Percentiles rank a stretch among this genome's conserved stretches.
phyloP scores from a whole-genome alignment of 352 stramenopile species.

The Globisporangium paddicum region DNA sequence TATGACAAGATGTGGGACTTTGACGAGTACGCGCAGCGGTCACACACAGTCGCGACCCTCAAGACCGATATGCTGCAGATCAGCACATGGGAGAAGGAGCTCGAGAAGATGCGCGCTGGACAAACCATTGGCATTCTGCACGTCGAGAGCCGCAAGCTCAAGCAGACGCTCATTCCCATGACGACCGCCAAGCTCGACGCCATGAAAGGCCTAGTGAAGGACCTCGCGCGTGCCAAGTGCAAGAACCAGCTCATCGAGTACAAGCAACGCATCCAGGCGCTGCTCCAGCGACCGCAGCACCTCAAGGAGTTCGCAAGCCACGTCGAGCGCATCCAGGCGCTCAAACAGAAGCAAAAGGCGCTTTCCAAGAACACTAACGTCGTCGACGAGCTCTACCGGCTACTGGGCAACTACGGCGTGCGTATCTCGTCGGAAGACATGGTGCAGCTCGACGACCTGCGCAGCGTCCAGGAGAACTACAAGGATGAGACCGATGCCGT shows the following conservation, averaged over 20 bases:
- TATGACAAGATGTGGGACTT: slow-evolving; percentile 91
- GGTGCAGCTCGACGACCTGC: slow-evolving; percentile 90
- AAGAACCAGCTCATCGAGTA: slow-evolving; percentile 88
- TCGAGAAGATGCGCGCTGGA: slow-evolving; percentile 91
- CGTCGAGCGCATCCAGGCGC: slow-evolving; percentile 70
- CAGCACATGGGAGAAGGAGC: slow-evolving; percentile 90
- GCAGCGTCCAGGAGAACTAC: slow-evolving; percentile 85
- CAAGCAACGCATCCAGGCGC: slow-evolving; percentile 82
- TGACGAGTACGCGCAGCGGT: slow-evolving; percentile 76
- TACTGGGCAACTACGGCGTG: slow-evolving; percentile 89
- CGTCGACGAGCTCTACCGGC: slow-evolving; percentile 92
- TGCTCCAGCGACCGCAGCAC: slow-evolving; percentile 82
- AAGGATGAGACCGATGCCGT: slow-evolving; percentile 85
- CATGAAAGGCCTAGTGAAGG: slow-evolving; percentile 91
- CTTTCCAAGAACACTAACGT: slow-evolving; percentile 84
- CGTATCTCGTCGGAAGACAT: slow-evolving; percentile 92
- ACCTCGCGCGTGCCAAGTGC: slow-evolving; percentile 85
- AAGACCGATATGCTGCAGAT: slow-evolving; percentile 91
- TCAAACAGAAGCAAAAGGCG: slow-evolving; percentile 78
- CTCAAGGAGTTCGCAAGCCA: slow-evolving; percentile 91
- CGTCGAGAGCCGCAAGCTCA: slow-evolving; percentile 92
- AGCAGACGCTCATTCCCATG: slow-evolving; percentile 91
- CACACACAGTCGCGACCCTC: slow-evolving; percentile 83
- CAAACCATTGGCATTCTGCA: slow-evolving; percentile 91
- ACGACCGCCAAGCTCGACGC: slow-evolving; percentile 88